A percentile compares a stretch with the other conserved stretches of the same genome.
Conservation (phyloP, 176 grass and related monocot genomes). For the Bolboschoenus planiculmis region DNA sequence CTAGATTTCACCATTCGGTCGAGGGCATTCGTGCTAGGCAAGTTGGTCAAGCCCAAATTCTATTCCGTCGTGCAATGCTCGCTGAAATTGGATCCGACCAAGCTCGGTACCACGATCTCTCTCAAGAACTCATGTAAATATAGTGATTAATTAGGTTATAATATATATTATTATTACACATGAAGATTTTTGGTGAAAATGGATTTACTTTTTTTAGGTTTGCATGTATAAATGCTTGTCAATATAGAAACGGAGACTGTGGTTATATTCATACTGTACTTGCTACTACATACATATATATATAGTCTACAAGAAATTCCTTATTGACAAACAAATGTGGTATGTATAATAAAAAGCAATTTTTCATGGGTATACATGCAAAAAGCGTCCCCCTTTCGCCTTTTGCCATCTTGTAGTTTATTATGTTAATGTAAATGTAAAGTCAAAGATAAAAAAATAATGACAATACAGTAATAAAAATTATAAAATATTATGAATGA, state of each 20-base stretch:
- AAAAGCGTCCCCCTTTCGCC: neutral
- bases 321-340: neutral
- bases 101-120: conserved; percentile 40
- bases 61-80: conserved; percentile 46
- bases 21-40: conserved; percentile 70
- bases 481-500: neutral
- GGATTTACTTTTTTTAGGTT: neutral
- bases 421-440: neutral
- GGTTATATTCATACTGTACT: neutral
- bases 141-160: conserved; percentile 9
- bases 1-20: conserved; percentile 57
- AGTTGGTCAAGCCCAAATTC: conserved; percentile 84
- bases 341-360: neutral
- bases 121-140: conserved; percentile 52
- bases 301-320: neutral
- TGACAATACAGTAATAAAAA: neutral
- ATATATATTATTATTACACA: neutral
- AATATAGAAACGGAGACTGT: neutral
- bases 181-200: neutral
- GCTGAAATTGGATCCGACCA: conserved; percentile 47
- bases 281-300: neutral
- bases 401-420: neutral
- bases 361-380: neutral
- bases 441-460: neutral
- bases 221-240: neutral